Conservation (phyloP, 2,329 filamentous ascomycete genomes). For the Chrysoporthe austroafricana region DNA sequence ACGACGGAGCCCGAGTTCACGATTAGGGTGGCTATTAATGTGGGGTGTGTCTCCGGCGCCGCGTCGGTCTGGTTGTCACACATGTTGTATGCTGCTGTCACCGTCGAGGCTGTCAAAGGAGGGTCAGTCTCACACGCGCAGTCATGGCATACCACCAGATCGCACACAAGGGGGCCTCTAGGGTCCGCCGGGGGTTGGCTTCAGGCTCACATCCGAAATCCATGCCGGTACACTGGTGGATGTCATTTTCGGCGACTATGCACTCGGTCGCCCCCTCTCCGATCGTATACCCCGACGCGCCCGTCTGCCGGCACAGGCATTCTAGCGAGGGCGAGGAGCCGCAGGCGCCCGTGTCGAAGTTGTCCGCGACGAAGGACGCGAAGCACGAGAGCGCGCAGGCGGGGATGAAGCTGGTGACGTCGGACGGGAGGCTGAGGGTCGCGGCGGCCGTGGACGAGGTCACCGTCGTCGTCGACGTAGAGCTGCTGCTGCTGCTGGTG, state of each 20-base stretch:
- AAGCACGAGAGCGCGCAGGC: constrained; percentile 65
- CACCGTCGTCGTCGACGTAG: constrained; percentile 35
- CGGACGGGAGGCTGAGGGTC: constrained; percentile 39
- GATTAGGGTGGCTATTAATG: constrained; percentile 61
- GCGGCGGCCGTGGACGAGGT: constrained; percentile 31
- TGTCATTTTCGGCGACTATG: constrained; percentile 56
- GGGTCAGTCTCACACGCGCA: not conserved
- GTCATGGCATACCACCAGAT: not conserved
- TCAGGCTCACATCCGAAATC: constrained; percentile 45
- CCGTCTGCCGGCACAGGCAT: constrained; percentile 66
- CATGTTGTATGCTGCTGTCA: constrained; percentile 59
- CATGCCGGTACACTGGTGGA: constrained; percentile 55
- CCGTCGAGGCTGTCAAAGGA: constrained; percentile 41
- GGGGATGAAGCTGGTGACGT: constrained; percentile 53
- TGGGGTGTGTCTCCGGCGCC: constrained; percentile 59
- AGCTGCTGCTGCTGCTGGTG: not conserved
- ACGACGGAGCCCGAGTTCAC: constrained; percentile 41
- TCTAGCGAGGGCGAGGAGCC: constrained; percentile 54
- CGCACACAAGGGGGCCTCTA: too few relatives aligned
- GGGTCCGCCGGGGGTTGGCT: too few relatives aligned
- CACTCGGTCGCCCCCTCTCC: constrained; percentile 75
- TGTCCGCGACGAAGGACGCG: constrained; percentile 62
- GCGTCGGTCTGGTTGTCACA: constrained; percentile 57
- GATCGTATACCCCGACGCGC: constrained; percentile 66
- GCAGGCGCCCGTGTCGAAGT: constrained; percentile 58